Conservation (phyloP, 495 filamentous ascomycete species). For the Podospora appendiculata region DNA sequence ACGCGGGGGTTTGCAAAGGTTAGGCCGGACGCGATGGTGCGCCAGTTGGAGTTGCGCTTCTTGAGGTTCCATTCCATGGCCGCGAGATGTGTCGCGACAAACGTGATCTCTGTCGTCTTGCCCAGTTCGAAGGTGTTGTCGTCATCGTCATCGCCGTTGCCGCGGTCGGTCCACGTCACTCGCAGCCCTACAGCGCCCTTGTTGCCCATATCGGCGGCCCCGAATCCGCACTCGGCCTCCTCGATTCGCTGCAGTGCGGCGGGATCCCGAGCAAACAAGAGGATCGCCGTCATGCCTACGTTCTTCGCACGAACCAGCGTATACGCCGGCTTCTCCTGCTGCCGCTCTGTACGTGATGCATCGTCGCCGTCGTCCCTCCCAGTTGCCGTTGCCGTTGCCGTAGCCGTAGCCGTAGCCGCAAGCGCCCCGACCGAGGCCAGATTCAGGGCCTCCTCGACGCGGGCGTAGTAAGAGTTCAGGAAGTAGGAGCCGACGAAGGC, state of each 20-base stretch:
- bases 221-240: constrained; percentile 71
- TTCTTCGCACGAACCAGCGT: constrained; percentile 50
- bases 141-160: not conserved
- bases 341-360: not conserved
- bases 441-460: constrained; percentile 60
- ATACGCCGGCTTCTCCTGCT: constrained; percentile 23
- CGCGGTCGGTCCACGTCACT: constrained; percentile 37
- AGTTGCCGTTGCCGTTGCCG: constrained; percentile 7
- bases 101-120: constrained; percentile 58
- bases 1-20: constrained; percentile 54
- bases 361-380: not conserved
- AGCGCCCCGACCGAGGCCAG: constrained; percentile 43
- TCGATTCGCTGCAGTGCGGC: constrained; percentile 51
- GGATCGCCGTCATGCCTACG: constrained; percentile 80
- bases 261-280: constrained; percentile 65
- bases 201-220: constrained; percentile 81
- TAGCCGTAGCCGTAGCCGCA: constrained; percentile 12
- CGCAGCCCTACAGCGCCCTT: constrained; percentile 85
- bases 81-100: constrained; percentile 83
- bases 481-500: constrained; percentile 81
- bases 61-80: constrained; percentile 68
- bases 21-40: constrained; percentile 65
- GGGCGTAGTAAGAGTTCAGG: constrained; percentile 65
- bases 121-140: constrained; percentile 1
- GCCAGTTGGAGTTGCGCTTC: constrained; percentile 79